These are phyloP conservation scores for Leptographium radiaticola DNA, from an alignment of 2,329 filamentous ascomycete genomes.

Conservation along the genomic window DNA sequence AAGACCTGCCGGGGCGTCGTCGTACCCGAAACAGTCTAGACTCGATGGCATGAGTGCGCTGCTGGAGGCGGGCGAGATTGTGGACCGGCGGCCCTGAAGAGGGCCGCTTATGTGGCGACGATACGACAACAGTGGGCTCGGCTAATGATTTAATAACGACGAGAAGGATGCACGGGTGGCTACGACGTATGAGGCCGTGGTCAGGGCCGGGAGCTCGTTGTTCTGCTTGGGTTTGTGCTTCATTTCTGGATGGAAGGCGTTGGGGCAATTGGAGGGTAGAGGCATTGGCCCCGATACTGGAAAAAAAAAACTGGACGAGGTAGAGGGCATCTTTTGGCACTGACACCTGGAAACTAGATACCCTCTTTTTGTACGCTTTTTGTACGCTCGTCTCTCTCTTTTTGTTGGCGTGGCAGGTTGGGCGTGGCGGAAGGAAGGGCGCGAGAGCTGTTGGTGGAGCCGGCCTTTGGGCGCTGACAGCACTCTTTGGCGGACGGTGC, in stretches of 20 bases:
- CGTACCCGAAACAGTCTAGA: conserved; percentile 8
- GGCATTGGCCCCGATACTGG: background rate
- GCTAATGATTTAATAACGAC: too few species aligned
- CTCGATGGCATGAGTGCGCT: conserved; percentile 48
- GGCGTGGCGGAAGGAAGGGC: background rate
- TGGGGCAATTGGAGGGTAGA: background rate
- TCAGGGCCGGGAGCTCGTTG: too few species aligned
- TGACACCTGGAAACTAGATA: background rate
- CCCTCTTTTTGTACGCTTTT: background rate
- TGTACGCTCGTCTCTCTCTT: background rate
- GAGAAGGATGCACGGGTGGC: too few species aligned
- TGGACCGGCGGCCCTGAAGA: conserved; percentile 24
- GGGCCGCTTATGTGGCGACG: background rate
- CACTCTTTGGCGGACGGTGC: background rate
- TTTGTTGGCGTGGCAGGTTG: background rate
- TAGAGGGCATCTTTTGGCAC: background rate
- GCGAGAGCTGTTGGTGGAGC: background rate
- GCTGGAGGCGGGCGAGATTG: conserved; percentile 45
- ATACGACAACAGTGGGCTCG: background rate
- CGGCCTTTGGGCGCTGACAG: background rate
- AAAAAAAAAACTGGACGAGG: background rate
- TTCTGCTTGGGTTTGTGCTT: background rate
- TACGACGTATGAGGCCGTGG: too few species aligned
- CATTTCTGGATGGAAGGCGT: background rate
- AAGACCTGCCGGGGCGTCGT: background rate